A percentile compares a stretch with the other conserved stretches of the same genome.
phyloP scores from a whole-genome alignment of 2,329 filamentous ascomycete genomes.

The Lachnellula subtilissima region DNA sequence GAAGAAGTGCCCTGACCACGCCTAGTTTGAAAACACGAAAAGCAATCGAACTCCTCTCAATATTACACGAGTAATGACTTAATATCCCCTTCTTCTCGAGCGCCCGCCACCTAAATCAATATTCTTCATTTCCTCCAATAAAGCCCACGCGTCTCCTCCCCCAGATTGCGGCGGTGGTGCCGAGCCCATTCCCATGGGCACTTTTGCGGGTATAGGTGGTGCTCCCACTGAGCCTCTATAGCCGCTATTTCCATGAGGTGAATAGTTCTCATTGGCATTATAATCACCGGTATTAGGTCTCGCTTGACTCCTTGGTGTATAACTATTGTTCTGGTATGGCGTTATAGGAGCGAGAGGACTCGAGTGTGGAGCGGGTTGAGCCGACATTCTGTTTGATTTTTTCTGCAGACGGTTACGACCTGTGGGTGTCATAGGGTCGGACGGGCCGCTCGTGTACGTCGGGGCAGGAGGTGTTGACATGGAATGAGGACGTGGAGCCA shows the following conservation, averaged over 20 bases:
- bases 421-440: slow-evolving; percentile 35
- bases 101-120: slow-evolving; percentile 62
- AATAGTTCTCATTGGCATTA: slow-evolving; percentile 25
- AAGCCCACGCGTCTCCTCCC: slow-evolving; percentile 46
- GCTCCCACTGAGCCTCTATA: slow-evolving; percentile 34
- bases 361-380: slow-evolving; percentile 23
- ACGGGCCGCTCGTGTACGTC: slow-evolving; percentile 25
- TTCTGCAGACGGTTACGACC: slow-evolving; percentile 62
- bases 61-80: slow-evolving; percentile 2
- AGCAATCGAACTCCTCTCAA: neutral
- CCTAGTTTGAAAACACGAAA: neutral
- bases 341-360: slow-evolving; percentile 28
- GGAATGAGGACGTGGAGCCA: slow-evolving; percentile 47
- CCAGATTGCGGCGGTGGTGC: slow-evolving; percentile 28
- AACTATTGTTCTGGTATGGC: slow-evolving; percentile 28
- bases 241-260: slow-evolving; percentile 22
- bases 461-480: slow-evolving; percentile 28
- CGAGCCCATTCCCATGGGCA: slow-evolving; percentile 52
- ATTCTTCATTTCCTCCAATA: slow-evolving; percentile 66
- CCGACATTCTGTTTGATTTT: slow-evolving; percentile 38
- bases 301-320: slow-evolving; percentile 19
- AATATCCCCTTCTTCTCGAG: slow-evolving; percentile 26
- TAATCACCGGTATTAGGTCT: slow-evolving; percentile 27
- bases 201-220: slow-evolving; percentile 66
- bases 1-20: neutral